Percentiles rank a stretch among this genome's conserved stretches.
These are phyloP conservation scores for Diaporthe capsici DNA, from an alignment of 2,329 filamentous ascomycete species.

Conservation along the genomic window DNA sequence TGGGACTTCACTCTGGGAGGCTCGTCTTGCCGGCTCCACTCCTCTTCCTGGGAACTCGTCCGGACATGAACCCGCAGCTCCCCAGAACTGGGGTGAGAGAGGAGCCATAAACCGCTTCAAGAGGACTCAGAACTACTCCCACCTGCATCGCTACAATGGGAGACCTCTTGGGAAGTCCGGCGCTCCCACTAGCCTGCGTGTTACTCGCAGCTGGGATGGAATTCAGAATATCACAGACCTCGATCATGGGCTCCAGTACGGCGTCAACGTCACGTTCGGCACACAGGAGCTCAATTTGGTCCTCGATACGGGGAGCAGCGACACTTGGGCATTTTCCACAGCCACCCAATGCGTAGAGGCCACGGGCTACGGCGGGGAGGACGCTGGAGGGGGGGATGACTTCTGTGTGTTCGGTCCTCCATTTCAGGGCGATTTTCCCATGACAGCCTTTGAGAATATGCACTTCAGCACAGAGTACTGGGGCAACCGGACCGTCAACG, in stretches of 20 bases:
- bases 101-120: slow-evolving; percentile 18
- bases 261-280: slow-evolving; percentile 53
- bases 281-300: slow-evolving; percentile 49
- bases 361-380: slow-evolving; percentile 45
- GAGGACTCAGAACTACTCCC: slow-evolving; percentile 12
- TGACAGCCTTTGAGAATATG: slow-evolving; percentile 55
- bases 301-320: slow-evolving; percentile 66
- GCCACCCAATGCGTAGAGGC: slow-evolving; percentile 59
- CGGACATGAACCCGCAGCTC: background rate
- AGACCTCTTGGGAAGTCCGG: background rate
- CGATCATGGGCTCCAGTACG: slow-evolving; percentile 51
- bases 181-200: background rate
- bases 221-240: slow-evolving; percentile 53
- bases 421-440: slow-evolving; percentile 56
- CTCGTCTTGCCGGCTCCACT: background rate
- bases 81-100: background rate
- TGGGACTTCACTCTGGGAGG: background rate
- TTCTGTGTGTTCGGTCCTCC: slow-evolving; percentile 58
- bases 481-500: slow-evolving; percentile 63
- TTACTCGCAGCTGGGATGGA: slow-evolving; percentile 45
- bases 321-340: slow-evolving; percentile 62
- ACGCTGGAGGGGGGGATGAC: slow-evolving; percentile 44
- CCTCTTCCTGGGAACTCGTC: background rate
- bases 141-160: background rate
- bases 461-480: slow-evolving; percentile 63